These are phyloP conservation scores for Malus domestica DNA, from an alignment of 306 rosid genomes.

Conservation along the genomic window DNA sequence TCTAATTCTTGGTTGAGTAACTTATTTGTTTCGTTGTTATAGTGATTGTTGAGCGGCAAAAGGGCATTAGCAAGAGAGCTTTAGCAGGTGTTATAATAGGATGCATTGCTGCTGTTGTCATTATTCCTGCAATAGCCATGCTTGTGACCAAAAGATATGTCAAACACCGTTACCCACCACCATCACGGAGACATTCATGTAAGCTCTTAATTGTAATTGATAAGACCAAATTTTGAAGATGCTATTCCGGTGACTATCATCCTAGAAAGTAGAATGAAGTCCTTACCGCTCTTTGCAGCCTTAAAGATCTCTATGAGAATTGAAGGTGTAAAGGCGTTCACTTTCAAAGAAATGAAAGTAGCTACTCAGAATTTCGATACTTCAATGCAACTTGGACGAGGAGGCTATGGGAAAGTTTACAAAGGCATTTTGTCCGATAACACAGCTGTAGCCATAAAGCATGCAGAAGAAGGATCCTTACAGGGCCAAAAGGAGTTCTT, in stretches of 20 bases:
- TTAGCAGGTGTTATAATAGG: constrained; percentile 39
- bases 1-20: constrained; percentile 15
- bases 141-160: constrained; percentile 34
- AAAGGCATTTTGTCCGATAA: constrained; percentile 61
- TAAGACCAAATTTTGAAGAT: neutral
- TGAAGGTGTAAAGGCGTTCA: constrained; percentile 70
- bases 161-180: constrained; percentile 20
- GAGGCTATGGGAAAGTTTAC: constrained; percentile 96
- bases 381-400: constrained; percentile 65
- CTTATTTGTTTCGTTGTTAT: constrained; percentile 4
- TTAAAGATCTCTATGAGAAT: constrained; percentile 48
- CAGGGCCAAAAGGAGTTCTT: constrained; percentile 89
- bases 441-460: constrained; percentile 65
- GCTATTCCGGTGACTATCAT: neutral
- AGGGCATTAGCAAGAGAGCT: constrained; percentile 27
- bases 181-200: constrained; percentile 50
- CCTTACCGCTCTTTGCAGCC: constrained; percentile 37
- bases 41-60: constrained; percentile 24
- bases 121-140: constrained; percentile 34
- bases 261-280: constrained; percentile 12
- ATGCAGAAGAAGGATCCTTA: constrained; percentile 79
- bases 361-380: constrained; percentile 63
- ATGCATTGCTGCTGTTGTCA: constrained; percentile 31
- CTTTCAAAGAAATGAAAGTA: constrained; percentile 55
- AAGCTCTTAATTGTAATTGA: constrained; percentile 23